Conservation (phyloP, 768 basidiomycete species). For the Mycena olivaceomarginata region DNA sequence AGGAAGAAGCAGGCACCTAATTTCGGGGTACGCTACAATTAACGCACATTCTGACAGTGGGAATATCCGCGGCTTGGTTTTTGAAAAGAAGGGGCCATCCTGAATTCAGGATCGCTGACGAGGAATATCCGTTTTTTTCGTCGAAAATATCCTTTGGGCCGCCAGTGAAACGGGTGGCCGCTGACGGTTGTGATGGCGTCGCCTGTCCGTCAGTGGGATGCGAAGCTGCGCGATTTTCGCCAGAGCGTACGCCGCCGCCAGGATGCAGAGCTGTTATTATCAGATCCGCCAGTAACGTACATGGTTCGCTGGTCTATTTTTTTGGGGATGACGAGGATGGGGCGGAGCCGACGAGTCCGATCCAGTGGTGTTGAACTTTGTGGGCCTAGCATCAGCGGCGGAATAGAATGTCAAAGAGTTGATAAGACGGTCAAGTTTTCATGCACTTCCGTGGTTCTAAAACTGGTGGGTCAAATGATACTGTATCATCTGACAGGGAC, state of each 20-base stretch:
- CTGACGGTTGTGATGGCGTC: background rate
- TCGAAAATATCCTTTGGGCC: slow-evolving; percentile 8
- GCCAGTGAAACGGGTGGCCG: slow-evolving; percentile 2
- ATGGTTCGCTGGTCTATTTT: background rate
- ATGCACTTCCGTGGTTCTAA: too few species aligned
- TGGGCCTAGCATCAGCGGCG: too few species aligned
- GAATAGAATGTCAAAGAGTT: too few species aligned
- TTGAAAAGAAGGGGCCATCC: background rate
- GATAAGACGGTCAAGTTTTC: too few species aligned
- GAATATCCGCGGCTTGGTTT: background rate
- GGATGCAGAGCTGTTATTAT: background rate
- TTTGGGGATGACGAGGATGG: too few species aligned
- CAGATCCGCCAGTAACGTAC: background rate
- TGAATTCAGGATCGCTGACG: slow-evolving; percentile 6
- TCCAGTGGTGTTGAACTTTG: too few species aligned
- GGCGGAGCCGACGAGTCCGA: too few species aligned
- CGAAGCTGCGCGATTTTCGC: background rate
- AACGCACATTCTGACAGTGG: background rate
- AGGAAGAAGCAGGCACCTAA: background rate
- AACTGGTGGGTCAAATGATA: too few species aligned
- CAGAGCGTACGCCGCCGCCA: background rate
- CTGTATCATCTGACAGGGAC: too few species aligned
- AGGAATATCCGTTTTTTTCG: background rate
- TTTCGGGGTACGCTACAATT: background rate
- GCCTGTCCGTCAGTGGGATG: background rate